These are phyloP conservation scores for Porogramme epimiltina DNA, from an alignment of 1,284 basidiomycete genomes.

Conservation along the genomic window DNA sequence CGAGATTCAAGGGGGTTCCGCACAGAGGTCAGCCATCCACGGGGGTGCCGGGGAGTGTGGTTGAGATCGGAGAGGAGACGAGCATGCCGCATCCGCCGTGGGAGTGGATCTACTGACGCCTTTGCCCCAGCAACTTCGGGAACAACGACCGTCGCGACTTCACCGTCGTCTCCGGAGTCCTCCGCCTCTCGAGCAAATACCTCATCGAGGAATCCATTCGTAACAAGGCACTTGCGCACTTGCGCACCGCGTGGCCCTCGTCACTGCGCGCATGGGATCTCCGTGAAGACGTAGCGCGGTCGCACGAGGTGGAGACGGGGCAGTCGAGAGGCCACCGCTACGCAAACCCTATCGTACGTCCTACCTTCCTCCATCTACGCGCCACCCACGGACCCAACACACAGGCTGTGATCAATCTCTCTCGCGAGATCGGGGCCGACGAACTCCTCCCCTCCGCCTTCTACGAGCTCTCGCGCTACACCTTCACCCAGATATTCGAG, in stretches of 20 bases:
- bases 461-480: slow-evolving; percentile 71
- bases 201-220: slow-evolving; percentile 59
- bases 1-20: too few relatives aligned
- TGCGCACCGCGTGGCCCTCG: slow-evolving; percentile 62
- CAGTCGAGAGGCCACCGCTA: slow-evolving; percentile 23
- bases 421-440: slow-evolving; percentile 58
- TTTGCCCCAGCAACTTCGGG: slow-evolving; percentile 38
- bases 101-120: neutral
- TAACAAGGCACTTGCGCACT: slow-evolving; percentile 53
- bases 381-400: slow-evolving; percentile 26
- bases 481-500: slow-evolving; percentile 66
- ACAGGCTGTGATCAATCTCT: slow-evolving; percentile 70
- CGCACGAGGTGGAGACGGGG: slow-evolving; percentile 35
- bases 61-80: too few relatives aligned
- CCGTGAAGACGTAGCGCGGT: slow-evolving; percentile 54
- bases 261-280: slow-evolving; percentile 65
- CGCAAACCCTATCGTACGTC: slow-evolving; percentile 31
- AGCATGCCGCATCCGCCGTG: too few relatives aligned
- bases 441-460: slow-evolving; percentile 65
- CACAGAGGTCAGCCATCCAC: too few relatives aligned
- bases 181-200: slow-evolving; percentile 72
- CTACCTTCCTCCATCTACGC: slow-evolving; percentile 3
- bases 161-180: slow-evolving; percentile 53
- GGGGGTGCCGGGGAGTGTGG: too few relatives aligned
- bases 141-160: slow-evolving; percentile 54